These are phyloP conservation scores for Lactifluus echinatus DNA, from an alignment of 768 basidiomycete species.

Conservation along the genomic window DNA sequence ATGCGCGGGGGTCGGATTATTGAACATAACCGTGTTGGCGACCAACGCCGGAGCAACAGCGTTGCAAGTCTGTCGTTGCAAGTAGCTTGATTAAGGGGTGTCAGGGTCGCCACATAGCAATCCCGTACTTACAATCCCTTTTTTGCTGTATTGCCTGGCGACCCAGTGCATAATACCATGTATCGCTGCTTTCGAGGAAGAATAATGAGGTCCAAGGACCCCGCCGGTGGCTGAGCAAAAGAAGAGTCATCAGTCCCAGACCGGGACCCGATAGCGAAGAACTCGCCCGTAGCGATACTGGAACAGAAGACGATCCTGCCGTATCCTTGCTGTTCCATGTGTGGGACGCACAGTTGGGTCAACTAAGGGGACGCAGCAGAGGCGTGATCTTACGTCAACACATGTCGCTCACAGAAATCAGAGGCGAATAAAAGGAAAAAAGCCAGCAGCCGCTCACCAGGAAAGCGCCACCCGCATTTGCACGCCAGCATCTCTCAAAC, in stretches of 20 bases:
- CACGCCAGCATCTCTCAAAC: slow-evolving; percentile 40
- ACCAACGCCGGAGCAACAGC: slow-evolving; percentile 46
- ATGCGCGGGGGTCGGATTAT: slow-evolving; percentile 30
- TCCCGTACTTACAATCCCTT: slow-evolving; percentile 38
- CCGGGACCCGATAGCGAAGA: neutral
- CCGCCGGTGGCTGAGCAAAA: slow-evolving; percentile 40
- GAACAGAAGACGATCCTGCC: slow-evolving; percentile 46
- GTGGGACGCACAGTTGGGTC: slow-evolving; percentile 41
- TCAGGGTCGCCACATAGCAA: neutral
- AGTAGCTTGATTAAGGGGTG: neutral
- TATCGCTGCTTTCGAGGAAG: slow-evolving; percentile 46
- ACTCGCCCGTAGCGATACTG: slow-evolving; percentile 40
- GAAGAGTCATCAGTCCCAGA: neutral
- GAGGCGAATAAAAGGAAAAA: too few species aligned
- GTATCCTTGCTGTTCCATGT: slow-evolving; percentile 41
- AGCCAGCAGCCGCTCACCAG: slow-evolving; percentile 34
- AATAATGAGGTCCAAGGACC: slow-evolving; percentile 48
- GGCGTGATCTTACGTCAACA: neutral
- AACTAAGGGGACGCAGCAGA: slow-evolving; percentile 27
- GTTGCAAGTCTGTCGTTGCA: slow-evolving; percentile 36
- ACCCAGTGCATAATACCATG: slow-evolving; percentile 50
- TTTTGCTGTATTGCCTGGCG: slow-evolving; percentile 40
- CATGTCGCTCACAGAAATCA: neutral
- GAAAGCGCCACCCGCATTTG: slow-evolving; percentile 39
- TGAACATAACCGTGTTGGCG: slow-evolving; percentile 43